These are phyloP conservation scores for Monilinia vaccinii-corymbosi DNA, from an alignment of 2,329 filamentous ascomycete species.

Conservation along the genomic window DNA sequence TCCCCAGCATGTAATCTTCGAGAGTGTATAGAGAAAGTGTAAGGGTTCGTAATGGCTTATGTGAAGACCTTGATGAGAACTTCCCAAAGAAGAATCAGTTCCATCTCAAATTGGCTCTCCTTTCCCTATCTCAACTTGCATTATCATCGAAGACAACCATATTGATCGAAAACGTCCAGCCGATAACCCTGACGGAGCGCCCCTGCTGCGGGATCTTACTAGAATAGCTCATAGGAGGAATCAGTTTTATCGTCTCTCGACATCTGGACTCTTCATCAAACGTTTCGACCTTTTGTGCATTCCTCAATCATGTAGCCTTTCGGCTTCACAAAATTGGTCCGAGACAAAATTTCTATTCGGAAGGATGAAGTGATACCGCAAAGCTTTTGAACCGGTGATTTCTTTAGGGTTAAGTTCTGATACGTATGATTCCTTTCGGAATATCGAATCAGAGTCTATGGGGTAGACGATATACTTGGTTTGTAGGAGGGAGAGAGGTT, in stretches of 20 bases:
- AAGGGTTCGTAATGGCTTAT: constrained; percentile 20
- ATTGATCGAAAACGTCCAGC: constrained; percentile 54
- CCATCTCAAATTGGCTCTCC: constrained; percentile 35
- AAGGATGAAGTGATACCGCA: constrained; percentile 59
- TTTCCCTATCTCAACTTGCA: constrained; percentile 30
- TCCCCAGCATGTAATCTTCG: constrained; percentile 16
- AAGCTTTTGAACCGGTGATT: constrained; percentile 61
- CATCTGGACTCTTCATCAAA: constrained; percentile 49
- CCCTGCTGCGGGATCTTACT: constrained; percentile 66
- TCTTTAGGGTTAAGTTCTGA: constrained; percentile 98
- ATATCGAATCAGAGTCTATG: constrained; percentile 69
- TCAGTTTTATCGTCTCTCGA: constrained; percentile 38
- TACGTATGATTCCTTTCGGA: constrained; percentile 58
- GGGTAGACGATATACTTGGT: constrained; percentile 65
- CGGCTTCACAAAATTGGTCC: constrained; percentile 26
- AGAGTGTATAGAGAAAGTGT: constrained; percentile 24
- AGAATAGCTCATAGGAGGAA: constrained; percentile 62
- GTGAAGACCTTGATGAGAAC: constrained; percentile 42
- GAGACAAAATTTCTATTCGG: constrained; percentile 48
- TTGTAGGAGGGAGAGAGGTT: constrained; percentile 39
- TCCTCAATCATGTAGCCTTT: constrained; percentile 44
- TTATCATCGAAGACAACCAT: constrained; percentile 44
- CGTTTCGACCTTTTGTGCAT: constrained; percentile 39
- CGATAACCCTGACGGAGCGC: constrained; percentile 66
- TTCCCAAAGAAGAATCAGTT: constrained; percentile 35